Conservation (phyloP, 2,329 filamentous ascomycete genomes). For the Ophiostoma piceae region DNA sequence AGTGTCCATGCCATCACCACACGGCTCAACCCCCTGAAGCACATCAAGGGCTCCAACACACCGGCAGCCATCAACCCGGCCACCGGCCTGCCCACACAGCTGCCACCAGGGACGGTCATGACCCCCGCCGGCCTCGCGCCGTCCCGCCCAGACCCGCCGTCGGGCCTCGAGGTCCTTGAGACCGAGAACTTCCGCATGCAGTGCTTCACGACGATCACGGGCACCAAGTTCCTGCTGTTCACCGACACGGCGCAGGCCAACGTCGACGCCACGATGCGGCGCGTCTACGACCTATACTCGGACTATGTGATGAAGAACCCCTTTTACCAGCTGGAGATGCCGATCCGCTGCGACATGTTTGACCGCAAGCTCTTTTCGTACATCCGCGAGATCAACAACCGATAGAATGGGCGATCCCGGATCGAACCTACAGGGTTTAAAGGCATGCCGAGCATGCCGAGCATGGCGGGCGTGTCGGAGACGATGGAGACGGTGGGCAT, state of each 20-base stretch:
- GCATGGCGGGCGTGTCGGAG: background rate
- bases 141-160: conserved; percentile 57
- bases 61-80: background rate
- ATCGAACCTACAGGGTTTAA: background rate
- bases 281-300: conserved; percentile 89
- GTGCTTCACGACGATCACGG: conserved; percentile 92
- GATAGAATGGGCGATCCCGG: conserved; percentile 32
- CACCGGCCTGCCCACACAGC: background rate
- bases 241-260: conserved; percentile 85
- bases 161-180: conserved; percentile 88
- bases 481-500: conserved; percentile 6
- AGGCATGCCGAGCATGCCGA: background rate
- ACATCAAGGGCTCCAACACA: conserved; percentile 27
- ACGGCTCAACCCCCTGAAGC: conserved; percentile 54
- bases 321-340: conserved; percentile 98
- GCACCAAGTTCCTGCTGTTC: conserved; percentile 92
- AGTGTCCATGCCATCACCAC: conserved; percentile 67
- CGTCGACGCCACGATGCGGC: conserved; percentile 74
- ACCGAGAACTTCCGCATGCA: conserved; percentile 91
- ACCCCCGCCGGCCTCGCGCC: conserved; percentile 32
- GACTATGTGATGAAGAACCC: conserved; percentile 99
- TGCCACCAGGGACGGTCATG: conserved; percentile 25
- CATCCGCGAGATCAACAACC: conserved; percentile 66
- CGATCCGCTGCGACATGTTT: conserved; percentile 89
- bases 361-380: conserved; percentile 79